Evolutionary conservation across 768 basidiomycete species (phyloP).

Genomic region (Psilocybe sp.): DNA sequence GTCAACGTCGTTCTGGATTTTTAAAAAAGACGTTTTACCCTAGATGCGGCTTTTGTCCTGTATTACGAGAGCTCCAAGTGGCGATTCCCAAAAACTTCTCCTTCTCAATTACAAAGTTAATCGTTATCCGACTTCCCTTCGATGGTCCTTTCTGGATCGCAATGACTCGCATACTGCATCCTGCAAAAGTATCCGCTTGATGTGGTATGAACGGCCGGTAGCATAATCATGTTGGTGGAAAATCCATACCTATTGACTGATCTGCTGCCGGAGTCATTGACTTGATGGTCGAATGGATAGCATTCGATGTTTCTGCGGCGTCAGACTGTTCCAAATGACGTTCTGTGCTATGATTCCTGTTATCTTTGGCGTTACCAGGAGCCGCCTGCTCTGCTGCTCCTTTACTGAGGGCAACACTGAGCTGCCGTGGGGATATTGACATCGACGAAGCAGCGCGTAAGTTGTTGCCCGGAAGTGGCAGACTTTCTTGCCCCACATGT

Average conservation of each 20-base stretch:
- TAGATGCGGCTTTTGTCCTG: neutral
- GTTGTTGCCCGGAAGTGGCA: neutral
- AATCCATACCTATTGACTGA: neutral
- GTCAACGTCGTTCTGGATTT: no score
- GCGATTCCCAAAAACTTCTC: conserved; percentile 13
- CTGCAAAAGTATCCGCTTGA: neutral
- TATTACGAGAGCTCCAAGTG: conserved; percentile 9
- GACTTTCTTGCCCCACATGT: neutral
- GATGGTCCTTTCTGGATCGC: conserved; percentile 21
- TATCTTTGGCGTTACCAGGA: no score
- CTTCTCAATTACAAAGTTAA: conserved; percentile 22
- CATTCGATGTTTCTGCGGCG: neutral
- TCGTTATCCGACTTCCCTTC: conserved; percentile 13
- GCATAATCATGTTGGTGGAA: no score
- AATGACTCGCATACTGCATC: conserved; percentile 13
- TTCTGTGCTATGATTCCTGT: no score
- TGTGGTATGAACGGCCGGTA: neutral
- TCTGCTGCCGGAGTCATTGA: neutral
- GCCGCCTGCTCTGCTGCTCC: no score
- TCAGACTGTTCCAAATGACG: no score
- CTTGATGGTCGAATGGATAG: neutral
- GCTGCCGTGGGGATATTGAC: no score
- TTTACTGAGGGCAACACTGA: no score
- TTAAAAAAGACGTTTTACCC: no score
- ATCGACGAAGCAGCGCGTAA: no score